These are phyloP conservation scores for Jaltomata sinuosa DNA, from an alignment of 257 asterid species.

Conservation along the genomic window DNA sequence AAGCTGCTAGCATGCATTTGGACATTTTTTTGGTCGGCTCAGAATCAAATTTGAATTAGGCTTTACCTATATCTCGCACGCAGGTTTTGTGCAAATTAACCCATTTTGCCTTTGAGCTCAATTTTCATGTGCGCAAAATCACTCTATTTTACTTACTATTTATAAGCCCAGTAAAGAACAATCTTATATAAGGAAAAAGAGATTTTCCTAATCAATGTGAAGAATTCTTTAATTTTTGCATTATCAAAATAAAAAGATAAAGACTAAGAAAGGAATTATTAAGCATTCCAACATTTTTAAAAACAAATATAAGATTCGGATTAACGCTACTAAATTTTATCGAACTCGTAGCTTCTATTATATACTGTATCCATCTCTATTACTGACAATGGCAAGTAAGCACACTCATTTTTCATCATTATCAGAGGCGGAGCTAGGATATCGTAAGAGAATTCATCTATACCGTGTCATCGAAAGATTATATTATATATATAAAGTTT, in stretches of 20 bases:
- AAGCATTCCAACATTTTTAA: not conserved
- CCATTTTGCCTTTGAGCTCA: too few relatives aligned
- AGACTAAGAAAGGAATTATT: not conserved
- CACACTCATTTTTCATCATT: not conserved
- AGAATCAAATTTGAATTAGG: too few relatives aligned
- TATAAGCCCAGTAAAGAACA: too few relatives aligned
- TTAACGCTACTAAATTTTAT: not conserved
- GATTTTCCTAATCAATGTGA: not conserved
- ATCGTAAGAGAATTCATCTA: not conserved
- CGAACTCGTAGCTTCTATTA: not conserved
- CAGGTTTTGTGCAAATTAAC: too few relatives aligned
- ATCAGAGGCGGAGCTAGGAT: not conserved
- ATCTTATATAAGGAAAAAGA: too few relatives aligned
- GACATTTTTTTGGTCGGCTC: too few relatives aligned
- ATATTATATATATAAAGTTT: not conserved
- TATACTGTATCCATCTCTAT: not conserved
- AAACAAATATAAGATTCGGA: not conserved
- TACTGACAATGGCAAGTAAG: not conserved
- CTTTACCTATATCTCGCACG: too few relatives aligned
- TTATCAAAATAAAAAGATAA: not conserved
- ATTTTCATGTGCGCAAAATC: too few relatives aligned
- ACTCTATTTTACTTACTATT: too few relatives aligned
- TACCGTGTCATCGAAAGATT: too few relatives aligned
- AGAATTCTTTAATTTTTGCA: not conserved
- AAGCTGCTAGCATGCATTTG: too few relatives aligned